Conservation (phyloP, 2,329 filamentous ascomycete species). For the Alternaria atra region DNA sequence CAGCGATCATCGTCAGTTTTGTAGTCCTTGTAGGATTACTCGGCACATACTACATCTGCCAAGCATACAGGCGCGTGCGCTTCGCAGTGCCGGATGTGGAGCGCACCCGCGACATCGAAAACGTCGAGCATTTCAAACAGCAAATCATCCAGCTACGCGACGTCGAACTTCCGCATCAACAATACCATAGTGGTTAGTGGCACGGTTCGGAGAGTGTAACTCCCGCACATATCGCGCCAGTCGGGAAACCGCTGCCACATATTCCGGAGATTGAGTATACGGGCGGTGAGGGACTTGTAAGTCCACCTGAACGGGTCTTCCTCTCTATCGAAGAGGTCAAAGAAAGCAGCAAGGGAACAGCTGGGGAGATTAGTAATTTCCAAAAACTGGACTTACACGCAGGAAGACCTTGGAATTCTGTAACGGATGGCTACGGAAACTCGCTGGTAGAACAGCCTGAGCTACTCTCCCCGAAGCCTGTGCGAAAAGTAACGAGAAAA, state of each 20-base stretch:
- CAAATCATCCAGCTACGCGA: neutral
- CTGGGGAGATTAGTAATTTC: neutral
- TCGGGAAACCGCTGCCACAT: neutral
- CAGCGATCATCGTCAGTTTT: neutral
- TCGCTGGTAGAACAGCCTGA: neutral
- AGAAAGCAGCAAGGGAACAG: neutral
- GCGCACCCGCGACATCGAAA: neutral
- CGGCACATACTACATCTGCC: neutral
- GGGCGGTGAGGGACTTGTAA: conserved; percentile 8
- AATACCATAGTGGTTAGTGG: conserved; percentile 2
- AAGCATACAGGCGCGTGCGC: neutral
- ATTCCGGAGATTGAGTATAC: neutral
- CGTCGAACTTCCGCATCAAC: neutral
- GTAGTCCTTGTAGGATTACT: neutral
- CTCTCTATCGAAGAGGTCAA: neutral
- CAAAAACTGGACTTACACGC: neutral
- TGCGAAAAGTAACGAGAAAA: neutral
- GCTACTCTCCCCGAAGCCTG: neutral
- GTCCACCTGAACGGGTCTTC: neutral
- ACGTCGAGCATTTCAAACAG: neutral
- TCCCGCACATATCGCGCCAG: neutral
- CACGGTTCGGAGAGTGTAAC: neutral
- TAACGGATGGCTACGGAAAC: neutral
- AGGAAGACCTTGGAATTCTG: neutral
- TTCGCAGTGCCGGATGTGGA: neutral